Percentiles rank a stretch among this genome's conserved stretches.
Conservation (phyloP, 495 filamentous ascomycete genomes). For the Collariella sp. region DNA sequence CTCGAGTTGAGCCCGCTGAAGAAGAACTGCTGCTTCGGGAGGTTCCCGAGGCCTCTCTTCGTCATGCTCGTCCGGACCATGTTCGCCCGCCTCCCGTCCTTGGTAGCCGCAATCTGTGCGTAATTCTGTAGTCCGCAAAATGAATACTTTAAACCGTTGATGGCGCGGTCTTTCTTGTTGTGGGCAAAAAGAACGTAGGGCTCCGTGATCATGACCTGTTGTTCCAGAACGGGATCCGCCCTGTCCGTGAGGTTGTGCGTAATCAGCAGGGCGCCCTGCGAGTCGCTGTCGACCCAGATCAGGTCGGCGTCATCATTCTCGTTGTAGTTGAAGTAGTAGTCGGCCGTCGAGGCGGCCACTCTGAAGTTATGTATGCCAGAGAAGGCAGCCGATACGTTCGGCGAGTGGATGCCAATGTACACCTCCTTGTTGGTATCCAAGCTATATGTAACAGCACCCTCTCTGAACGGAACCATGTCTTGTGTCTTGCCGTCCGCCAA, state of each 20-base stretch:
- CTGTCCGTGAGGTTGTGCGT: constrained; percentile 56
- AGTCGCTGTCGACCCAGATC: constrained; percentile 72
- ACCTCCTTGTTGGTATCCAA: constrained; percentile 51
- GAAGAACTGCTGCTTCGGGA: constrained; percentile 80
- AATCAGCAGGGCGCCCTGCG: constrained; percentile 62
- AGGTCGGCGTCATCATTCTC: constrained; percentile 42
- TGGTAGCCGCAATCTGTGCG: constrained; percentile 53
- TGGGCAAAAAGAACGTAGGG: constrained; percentile 77
- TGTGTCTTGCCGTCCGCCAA: constrained; percentile 38
- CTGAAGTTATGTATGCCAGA: constrained; percentile 62
- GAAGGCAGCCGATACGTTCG: constrained; percentile 46
- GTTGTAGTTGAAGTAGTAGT: constrained; percentile 55
- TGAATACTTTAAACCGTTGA: constrained; percentile 62
- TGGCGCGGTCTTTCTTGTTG: constrained; percentile 46
- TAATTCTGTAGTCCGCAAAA: constrained; percentile 61
- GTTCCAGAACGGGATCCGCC: constrained; percentile 31
- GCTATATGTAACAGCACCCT: constrained; percentile 56
- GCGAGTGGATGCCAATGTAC: constrained; percentile 67
- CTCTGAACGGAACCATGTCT: constrained; percentile 30
- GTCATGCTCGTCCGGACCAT: constrained; percentile 59
- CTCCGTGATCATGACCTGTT: constrained; percentile 49
- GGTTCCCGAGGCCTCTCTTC: constrained; percentile 46
- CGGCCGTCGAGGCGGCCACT: constrained; percentile 74
- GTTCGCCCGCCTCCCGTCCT: constrained; percentile 29
- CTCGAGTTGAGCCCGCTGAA: constrained; percentile 61